phyloP scores from a whole-genome alignment of 1,139 yeast genomes.

The Saccharomycopsis hybrid region DNA sequence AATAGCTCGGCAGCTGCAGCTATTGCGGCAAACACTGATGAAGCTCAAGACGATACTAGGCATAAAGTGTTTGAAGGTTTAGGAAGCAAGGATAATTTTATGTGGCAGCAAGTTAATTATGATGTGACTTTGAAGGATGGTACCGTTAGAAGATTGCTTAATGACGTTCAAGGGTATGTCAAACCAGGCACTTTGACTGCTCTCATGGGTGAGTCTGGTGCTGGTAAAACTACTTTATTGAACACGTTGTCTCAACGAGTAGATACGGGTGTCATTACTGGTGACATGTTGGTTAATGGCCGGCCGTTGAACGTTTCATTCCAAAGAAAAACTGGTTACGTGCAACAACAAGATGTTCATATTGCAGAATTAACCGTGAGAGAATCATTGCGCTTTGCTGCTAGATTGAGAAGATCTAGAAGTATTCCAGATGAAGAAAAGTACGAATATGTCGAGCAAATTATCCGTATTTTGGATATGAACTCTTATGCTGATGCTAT shows the following conservation, averaged over 20 bases:
- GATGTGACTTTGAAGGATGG: slow-evolving; percentile 32
- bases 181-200: slow-evolving; percentile 56
- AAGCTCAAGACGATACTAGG: slow-evolving; percentile 24
- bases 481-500: slow-evolving; percentile 43
- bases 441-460: slow-evolving; percentile 40
- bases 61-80: slow-evolving; percentile 25
- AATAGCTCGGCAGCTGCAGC: slow-evolving; percentile 45
- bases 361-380: slow-evolving; percentile 43
- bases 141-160: slow-evolving; percentile 35
- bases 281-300: slow-evolving; percentile 51
- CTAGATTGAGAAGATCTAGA: slow-evolving; percentile 40
- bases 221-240: slow-evolving; percentile 62
- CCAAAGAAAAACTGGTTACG: slow-evolving; percentile 48
- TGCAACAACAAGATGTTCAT: slow-evolving; percentile 52
- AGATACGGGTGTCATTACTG: slow-evolving; percentile 46
- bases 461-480: slow-evolving; percentile 41
- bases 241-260: slow-evolving; percentile 52
- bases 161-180: slow-evolving; percentile 49
- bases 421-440: slow-evolving; percentile 38
- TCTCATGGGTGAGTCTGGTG: slow-evolving; percentile 69
- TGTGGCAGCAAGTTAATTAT: slow-evolving; percentile 39
- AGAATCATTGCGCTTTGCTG: slow-evolving; percentile 44
- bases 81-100: slow-evolving; percentile 29
- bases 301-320: slow-evolving; percentile 38
- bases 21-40: slow-evolving; percentile 32